phyloP scores from a whole-genome alignment of 257 asterid genomes.

The Solanum pinnatisectum region DNA sequence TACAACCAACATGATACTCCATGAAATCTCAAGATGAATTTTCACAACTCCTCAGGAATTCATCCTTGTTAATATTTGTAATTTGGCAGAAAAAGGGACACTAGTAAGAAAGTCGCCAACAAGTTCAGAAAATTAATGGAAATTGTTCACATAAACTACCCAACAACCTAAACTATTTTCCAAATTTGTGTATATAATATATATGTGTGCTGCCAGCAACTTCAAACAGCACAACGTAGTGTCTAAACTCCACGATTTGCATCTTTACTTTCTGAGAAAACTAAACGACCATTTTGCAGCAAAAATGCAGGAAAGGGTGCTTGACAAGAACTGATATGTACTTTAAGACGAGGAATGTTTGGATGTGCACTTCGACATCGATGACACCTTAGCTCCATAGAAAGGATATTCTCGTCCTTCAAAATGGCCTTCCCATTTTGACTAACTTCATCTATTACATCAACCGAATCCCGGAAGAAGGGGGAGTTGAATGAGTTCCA shows the following conservation, averaged over 20 bases:
- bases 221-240: not conserved
- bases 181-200: not conserved
- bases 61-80: not conserved
- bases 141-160: not conserved
- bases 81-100: not conserved
- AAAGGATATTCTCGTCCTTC: constrained; percentile 22
- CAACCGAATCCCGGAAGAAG: constrained; percentile 73
- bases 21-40: not conserved
- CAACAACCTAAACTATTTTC: not conserved
- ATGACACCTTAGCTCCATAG: constrained; percentile 72
- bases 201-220: not conserved
- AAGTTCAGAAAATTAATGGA: not conserved
- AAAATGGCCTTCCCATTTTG: constrained; percentile 28
- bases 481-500: constrained; percentile 86
- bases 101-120: not conserved
- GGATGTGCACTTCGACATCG: constrained; percentile 87
- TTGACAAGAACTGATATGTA: constrained; percentile 56
- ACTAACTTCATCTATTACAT: constrained; percentile 59
- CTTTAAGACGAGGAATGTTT: constrained; percentile 65
- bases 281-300: constrained; percentile 43
- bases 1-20: too few species aligned
- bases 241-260: not conserved
- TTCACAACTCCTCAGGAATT: not conserved
- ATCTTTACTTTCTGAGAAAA: constrained; percentile 14
- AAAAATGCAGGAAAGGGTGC: constrained; percentile 52